A percentile compares a stretch with the other conserved stretches of the same genome.
phyloP scores from a whole-genome alignment of 768 basidiomycete genomes.

The Kwoniella bestiolae region DNA sequence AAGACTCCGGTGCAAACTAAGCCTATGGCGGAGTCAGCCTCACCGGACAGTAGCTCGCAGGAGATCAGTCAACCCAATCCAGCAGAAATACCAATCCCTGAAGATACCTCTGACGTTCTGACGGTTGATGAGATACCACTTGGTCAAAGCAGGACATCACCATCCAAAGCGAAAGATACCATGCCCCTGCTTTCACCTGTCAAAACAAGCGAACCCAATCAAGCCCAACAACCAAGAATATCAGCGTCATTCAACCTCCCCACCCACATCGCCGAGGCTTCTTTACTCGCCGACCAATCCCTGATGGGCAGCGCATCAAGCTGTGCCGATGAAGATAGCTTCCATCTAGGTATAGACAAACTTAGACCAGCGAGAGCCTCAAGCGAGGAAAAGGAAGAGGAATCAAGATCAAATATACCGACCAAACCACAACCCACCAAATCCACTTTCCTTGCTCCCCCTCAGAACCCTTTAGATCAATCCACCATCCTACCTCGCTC shows the following conservation, averaged over 20 bases:
- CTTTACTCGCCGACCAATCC: constrained; percentile 22
- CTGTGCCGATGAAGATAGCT: constrained; percentile 14
- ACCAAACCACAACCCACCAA: background rate
- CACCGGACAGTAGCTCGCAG: background rate
- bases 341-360: constrained; percentile 15
- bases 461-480: constrained; percentile 13
- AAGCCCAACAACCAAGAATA: constrained; percentile 10
- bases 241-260: constrained; percentile 24
- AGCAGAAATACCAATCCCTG: background rate
- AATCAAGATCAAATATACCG: background rate
- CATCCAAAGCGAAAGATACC: background rate
- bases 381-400: background rate
- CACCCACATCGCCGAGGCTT: constrained; percentile 12
- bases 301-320: constrained; percentile 12
- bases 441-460: constrained; percentile 1
- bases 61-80: background rate
- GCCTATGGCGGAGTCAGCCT: constrained; percentile 5
- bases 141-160: background rate
- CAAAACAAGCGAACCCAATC: constrained; percentile 1
- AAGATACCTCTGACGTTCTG: background rate
- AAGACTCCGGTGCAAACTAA: background rate
- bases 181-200: background rate
- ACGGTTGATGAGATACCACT: background rate
- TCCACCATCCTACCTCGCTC: constrained; percentile 28
- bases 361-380: constrained; percentile 10